A percentile compares a stretch with the other conserved stretches of the same genome.
phyloP scores from a whole-genome alignment of 306 rosid genomes.

The Oxytropis ochrocephala region DNA sequence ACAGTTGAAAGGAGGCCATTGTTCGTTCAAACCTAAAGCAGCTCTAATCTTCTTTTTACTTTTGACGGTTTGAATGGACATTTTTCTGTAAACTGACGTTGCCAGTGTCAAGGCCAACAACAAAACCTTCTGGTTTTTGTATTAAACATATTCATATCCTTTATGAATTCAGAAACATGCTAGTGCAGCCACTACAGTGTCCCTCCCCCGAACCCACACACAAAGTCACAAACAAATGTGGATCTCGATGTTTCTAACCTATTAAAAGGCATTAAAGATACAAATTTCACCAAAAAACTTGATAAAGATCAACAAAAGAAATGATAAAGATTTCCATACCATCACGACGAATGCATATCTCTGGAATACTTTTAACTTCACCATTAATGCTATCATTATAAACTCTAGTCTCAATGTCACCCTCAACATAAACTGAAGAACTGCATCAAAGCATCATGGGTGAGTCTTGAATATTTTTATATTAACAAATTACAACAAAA shows the following conservation, averaged over 20 bases:
- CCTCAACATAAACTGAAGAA: constrained; percentile 88
- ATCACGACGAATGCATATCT: constrained; percentile 86
- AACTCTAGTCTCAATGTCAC: constrained; percentile 91
- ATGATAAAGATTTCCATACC: constrained; percentile 41
- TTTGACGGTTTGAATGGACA: no score
- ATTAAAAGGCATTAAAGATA: no score
- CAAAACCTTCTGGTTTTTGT: not conserved
- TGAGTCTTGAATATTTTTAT: constrained; percentile 28
- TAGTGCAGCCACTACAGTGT: not conserved
- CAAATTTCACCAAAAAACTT: not conserved
- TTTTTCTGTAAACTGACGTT: no score
- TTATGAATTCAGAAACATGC: not conserved
- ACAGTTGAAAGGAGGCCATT: no score
- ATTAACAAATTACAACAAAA: not conserved
- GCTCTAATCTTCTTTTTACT: no score
- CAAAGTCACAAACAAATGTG: not conserved
- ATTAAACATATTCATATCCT: not conserved
- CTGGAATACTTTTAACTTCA: constrained; percentile 84
- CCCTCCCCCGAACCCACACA: not conserved
- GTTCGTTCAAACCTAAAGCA: no score
- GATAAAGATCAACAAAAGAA: not conserved
- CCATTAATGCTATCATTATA: constrained; percentile 89
- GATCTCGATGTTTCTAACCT: not conserved
- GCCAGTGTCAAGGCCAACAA: no score
- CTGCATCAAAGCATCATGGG: constrained; percentile 50